These are phyloP conservation scores for Mycena albidolilacea DNA, from an alignment of 768 basidiomycete species.

Conservation along the genomic window DNA sequence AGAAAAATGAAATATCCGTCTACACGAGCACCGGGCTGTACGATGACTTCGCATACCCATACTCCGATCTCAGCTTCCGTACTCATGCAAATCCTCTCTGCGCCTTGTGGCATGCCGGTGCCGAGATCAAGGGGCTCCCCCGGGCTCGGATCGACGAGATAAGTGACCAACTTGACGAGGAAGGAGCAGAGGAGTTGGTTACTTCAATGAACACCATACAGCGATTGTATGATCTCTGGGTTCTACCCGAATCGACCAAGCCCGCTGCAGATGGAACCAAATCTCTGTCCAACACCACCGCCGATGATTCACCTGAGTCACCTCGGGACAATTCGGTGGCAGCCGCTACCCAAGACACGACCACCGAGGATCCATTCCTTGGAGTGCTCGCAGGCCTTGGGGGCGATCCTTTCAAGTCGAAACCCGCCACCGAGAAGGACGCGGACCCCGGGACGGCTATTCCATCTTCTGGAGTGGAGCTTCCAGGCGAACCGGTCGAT, in stretches of 20 bases:
- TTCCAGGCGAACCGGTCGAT: too few species aligned
- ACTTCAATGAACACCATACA: not conserved
- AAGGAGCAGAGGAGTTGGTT: not conserved
- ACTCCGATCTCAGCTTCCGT: not conserved
- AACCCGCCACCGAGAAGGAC: too few species aligned
- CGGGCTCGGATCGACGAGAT: not conserved
- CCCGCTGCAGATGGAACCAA: not conserved
- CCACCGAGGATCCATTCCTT: too few species aligned
- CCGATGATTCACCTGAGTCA: too few species aligned
- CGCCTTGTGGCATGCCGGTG: constrained; percentile 12
- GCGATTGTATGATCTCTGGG: not conserved
- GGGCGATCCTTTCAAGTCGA: too few species aligned
- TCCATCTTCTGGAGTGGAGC: too few species aligned
- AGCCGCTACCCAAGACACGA: too few species aligned
- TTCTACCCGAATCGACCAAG: not conserved
- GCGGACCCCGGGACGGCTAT: too few species aligned
- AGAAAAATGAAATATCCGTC: not conserved
- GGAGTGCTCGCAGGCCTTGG: too few species aligned
- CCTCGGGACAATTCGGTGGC: too few species aligned
- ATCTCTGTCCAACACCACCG: too few species aligned
- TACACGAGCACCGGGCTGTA: constrained; percentile 8
- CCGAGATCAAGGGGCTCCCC: not conserved
- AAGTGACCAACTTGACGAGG: not conserved
- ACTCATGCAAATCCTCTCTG: constrained; percentile 11
- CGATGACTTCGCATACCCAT: not conserved